Evolutionary conservation across 2,329 filamentous ascomycete genomes (phyloP).

Genomic region (Hymenoscyphus scutula): DNA sequence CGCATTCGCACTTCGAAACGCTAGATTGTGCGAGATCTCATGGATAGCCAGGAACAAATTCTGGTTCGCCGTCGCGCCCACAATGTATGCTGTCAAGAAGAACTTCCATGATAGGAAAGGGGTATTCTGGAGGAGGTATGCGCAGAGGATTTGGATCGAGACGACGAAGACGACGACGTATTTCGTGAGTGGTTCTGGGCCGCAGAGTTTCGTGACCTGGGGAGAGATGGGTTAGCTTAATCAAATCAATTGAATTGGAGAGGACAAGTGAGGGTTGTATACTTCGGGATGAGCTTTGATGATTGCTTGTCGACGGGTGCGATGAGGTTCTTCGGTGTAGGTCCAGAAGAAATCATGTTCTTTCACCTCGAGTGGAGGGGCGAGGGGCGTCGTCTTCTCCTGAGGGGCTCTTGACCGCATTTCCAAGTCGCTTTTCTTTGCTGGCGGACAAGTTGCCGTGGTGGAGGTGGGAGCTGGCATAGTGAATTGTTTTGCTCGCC

Average conservation of each 20-base stretch:
- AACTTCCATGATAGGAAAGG: slow-evolving; percentile 81
- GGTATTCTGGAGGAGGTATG: slow-evolving; percentile 72
- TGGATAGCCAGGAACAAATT: slow-evolving; percentile 98
- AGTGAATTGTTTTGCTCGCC: slow-evolving; percentile 18
- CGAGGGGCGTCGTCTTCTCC: slow-evolving; percentile 13
- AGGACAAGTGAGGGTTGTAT: slow-evolving; percentile 24
- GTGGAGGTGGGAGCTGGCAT: slow-evolving; percentile 29
- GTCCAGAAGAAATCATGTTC: slow-evolving; percentile 83
- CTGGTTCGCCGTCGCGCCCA: slow-evolving; percentile 95
- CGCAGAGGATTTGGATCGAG: slow-evolving; percentile 72
- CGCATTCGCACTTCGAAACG: slow-evolving; percentile 74
- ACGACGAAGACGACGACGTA: slow-evolving; percentile 86
- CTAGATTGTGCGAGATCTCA: slow-evolving; percentile 97
- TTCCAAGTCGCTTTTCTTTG: slow-evolving; percentile 12
- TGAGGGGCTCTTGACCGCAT: slow-evolving; percentile 15
- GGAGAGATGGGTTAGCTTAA: neutral
- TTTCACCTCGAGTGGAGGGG: slow-evolving; percentile 28
- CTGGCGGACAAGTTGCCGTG: slow-evolving; percentile 21
- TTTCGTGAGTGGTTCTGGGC: slow-evolving; percentile 92
- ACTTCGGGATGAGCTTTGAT: slow-evolving; percentile 98
- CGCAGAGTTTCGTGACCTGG: slow-evolving; percentile 96
- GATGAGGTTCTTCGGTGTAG: slow-evolving; percentile 96
- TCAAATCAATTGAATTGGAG: too few species aligned
- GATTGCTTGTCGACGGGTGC: slow-evolving; percentile 84
- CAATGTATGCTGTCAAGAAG: slow-evolving; percentile 81